phyloP scores from a whole-genome alignment of 257 asterid genomes.

The Nicotiana tomentosiformis region DNA sequence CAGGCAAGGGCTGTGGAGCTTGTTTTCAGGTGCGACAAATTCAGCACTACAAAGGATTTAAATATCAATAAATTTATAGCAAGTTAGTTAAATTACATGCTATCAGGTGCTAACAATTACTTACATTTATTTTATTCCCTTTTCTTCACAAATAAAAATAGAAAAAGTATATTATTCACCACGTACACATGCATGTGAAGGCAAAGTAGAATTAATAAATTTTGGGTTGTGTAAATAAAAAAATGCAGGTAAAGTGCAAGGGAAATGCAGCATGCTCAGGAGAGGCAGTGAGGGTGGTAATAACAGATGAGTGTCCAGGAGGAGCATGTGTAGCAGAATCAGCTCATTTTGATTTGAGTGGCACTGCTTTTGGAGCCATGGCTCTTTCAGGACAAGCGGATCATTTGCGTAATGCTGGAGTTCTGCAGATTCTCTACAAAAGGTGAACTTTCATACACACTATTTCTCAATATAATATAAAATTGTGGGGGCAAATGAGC shows the following conservation, averaged over 20 bases:
- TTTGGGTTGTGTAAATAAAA: not conserved
- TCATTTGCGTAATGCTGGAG: slow-evolving; percentile 62
- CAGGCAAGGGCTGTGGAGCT: slow-evolving; percentile 74
- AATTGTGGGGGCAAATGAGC: no score
- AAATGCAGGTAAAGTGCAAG: slow-evolving; percentile 59
- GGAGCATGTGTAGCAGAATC: slow-evolving; percentile 47
- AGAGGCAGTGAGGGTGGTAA: slow-evolving; percentile 68
- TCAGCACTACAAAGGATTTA: not conserved
- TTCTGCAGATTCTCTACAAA: slow-evolving; percentile 43
- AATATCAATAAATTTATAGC: not conserved
- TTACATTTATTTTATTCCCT: not conserved
- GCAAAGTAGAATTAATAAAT: not conserved
- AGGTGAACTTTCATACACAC: slow-evolving; percentile 26
- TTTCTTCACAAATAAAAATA: not conserved
- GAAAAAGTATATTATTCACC: not conserved
- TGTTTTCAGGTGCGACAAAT: slow-evolving; percentile 57
- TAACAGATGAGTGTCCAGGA: slow-evolving; percentile 68
- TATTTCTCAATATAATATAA: no score
- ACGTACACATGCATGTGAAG: not conserved
- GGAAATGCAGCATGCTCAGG: slow-evolving; percentile 56
- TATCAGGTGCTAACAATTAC: not conserved
- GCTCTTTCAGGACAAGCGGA: slow-evolving; percentile 45
- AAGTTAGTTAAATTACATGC: not conserved
- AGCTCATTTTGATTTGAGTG: slow-evolving; percentile 68
- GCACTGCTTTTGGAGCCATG: slow-evolving; percentile 82